Evolutionary conservation across 2,329 filamentous ascomycete species (phyloP).

Genomic region (Ophiocordyceps australis): DNA sequence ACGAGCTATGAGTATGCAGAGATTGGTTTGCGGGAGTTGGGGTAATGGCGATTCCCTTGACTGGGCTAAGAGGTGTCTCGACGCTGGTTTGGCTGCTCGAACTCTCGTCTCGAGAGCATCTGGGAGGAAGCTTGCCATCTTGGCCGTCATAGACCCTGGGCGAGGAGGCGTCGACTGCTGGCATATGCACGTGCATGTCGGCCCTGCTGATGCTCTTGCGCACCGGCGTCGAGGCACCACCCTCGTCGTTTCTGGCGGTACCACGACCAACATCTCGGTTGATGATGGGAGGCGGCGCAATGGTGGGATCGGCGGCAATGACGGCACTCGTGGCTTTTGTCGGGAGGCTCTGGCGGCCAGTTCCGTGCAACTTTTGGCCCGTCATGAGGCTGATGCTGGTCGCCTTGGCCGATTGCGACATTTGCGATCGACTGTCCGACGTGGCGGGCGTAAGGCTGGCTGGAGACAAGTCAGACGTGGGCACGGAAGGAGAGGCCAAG

Average conservation of each 20-base stretch:
- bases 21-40: too few species aligned
- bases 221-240: conserved; percentile 14
- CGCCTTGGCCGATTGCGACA: conserved; percentile 24
- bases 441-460: conserved; percentile 12
- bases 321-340: conserved; percentile 23
- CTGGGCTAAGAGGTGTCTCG: conserved; percentile 24
- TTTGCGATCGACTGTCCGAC: conserved; percentile 20
- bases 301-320: conserved; percentile 21
- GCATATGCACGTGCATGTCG: conserved; percentile 19
- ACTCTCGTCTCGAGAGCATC: conserved; percentile 21
- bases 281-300: conserved; percentile 30
- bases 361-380: conserved; percentile 21
- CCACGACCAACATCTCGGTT: conserved; percentile 26
- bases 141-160: conserved; percentile 17
- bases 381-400: conserved; percentile 28
- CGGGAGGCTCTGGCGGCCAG: conserved; percentile 19
- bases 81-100: conserved; percentile 24
- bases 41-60: conserved; percentile 15
- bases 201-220: conserved; percentile 24
- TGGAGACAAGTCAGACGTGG: conserved; percentile 18
- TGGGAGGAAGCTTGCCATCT: conserved; percentile 15
- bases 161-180: conserved; percentile 14
- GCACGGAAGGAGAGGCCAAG: too few species aligned
- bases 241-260: conserved; percentile 22
- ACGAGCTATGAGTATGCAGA: too few species aligned